Conservation (phyloP, 805 yeast genomes). For the Komagataella pseudopastoris region DNA sequence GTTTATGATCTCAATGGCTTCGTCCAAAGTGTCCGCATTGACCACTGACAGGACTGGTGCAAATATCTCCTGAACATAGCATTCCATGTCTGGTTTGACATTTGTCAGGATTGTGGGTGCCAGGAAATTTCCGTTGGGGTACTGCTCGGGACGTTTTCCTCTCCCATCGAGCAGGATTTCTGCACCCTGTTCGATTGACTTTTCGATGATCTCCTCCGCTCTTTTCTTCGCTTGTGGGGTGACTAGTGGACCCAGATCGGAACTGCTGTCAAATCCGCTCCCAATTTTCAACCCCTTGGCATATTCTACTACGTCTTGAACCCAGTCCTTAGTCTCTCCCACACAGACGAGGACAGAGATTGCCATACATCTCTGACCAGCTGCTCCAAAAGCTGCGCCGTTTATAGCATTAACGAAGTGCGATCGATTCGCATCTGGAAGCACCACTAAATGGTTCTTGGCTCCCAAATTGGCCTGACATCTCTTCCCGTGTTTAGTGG, state of each 20-base stretch:
- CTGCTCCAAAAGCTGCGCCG: constrained; percentile 76
- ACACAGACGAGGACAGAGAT: constrained; percentile 63
- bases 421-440: constrained; percentile 59
- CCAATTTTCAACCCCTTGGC: constrained; percentile 46
- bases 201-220: constrained; percentile 41
- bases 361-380: constrained; percentile 79
- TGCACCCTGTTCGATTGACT: constrained; percentile 49
- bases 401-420: constrained; percentile 51
- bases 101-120: constrained; percentile 55
- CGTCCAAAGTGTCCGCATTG: constrained; percentile 51
- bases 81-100: constrained; percentile 55
- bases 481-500: constrained; percentile 55
- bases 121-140: constrained; percentile 48
- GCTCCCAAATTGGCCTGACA: constrained; percentile 74
- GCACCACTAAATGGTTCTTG: constrained; percentile 60
- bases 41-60: constrained; percentile 62
- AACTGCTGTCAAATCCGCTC: constrained; percentile 49
- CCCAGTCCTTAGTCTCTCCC: constrained; percentile 52
- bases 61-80: constrained; percentile 63
- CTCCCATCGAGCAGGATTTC: constrained; percentile 53
- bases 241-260: constrained; percentile 65
- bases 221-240: constrained; percentile 42
- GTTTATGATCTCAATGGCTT: constrained; percentile 53
- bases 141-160: constrained; percentile 25
- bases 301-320: constrained; percentile 40